Percentiles rank a stretch among this genome's conserved stretches.
These are phyloP conservation scores for Sanghuangporus baumii DNA, from an alignment of 1,284 basidiomycete species.

Conservation along the genomic window DNA sequence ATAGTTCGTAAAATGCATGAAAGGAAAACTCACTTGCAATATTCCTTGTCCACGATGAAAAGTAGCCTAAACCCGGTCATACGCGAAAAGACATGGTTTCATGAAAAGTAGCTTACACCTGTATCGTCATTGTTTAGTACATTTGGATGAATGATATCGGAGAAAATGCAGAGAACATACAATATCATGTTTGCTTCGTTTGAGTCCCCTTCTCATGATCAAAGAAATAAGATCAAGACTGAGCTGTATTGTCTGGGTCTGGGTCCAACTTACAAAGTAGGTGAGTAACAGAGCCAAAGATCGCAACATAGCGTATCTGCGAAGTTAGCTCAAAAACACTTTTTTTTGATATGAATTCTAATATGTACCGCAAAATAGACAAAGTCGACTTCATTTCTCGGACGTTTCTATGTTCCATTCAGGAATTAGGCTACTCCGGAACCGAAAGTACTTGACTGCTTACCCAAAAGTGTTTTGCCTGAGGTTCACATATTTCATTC, in stretches of 20 bases:
- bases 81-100: neutral
- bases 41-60: neutral
- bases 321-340: neutral
- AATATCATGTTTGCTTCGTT: neutral
- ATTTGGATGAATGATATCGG: neutral
- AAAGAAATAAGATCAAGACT: neutral
- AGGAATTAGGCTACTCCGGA: neutral
- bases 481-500: neutral
- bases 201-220: neutral
- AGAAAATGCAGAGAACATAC: neutral
- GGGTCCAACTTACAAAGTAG: neutral
- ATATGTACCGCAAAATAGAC: slow-evolving; percentile 1
- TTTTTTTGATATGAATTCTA: neutral
- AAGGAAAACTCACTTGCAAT: neutral
- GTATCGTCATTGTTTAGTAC: neutral
- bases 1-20: neutral
- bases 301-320: slow-evolving; percentile 7
- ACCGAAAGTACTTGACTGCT: neutral
- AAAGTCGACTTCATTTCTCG: neutral
- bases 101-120: neutral
- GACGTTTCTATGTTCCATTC: neutral
- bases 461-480: slow-evolving; percentile 10
- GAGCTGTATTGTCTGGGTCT: too few species aligned
- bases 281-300: neutral
- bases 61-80: neutral